Evolutionary conservation across 176 grass and related monocot genomes (phyloP).

Genomic region (Zea luxurians): DNA sequence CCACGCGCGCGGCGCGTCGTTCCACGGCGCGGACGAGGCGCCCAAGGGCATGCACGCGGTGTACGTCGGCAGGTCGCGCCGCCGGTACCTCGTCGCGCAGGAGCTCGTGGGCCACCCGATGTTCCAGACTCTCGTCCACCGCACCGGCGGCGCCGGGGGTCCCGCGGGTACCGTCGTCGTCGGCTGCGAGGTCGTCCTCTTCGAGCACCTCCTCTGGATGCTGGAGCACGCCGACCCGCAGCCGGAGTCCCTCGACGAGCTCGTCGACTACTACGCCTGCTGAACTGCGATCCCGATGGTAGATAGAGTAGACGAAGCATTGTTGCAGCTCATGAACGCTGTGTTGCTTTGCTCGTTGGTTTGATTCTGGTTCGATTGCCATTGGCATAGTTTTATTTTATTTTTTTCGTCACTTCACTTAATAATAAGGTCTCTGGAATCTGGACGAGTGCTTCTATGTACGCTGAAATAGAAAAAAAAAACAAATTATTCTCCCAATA

Average conservation of each 20-base stretch:
- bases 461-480: not conserved
- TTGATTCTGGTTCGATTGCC: not conserved
- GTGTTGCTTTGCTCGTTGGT: not conserved
- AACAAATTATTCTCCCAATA: not conserved
- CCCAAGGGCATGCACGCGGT: too few relatives aligned
- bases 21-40: too few relatives aligned
- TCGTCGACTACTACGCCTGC: conserved; percentile 64
- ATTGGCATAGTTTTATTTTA: not conserved
- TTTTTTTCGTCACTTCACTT: not conserved
- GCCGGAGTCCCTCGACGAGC: conserved; percentile 72
- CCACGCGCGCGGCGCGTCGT: too few relatives aligned
- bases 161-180: not conserved
- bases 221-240: conserved; percentile 74
- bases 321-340: not conserved
- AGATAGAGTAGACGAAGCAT: conserved; percentile 18
- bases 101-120: too few relatives aligned
- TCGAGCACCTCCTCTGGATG: conserved; percentile 86
- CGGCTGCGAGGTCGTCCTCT: conserved; percentile 78
- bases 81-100: too few relatives aligned
- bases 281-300: not conserved
- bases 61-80: too few relatives aligned
- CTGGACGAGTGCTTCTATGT: not conserved
- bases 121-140: too few relatives aligned
- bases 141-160: too few relatives aligned
- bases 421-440: not conserved